Evolutionary conservation across 2,329 filamentous ascomycete genomes (phyloP), one percentile per base, ranked within the genome.

Genomic region (Chaetomiaceae sp.): DNA sequence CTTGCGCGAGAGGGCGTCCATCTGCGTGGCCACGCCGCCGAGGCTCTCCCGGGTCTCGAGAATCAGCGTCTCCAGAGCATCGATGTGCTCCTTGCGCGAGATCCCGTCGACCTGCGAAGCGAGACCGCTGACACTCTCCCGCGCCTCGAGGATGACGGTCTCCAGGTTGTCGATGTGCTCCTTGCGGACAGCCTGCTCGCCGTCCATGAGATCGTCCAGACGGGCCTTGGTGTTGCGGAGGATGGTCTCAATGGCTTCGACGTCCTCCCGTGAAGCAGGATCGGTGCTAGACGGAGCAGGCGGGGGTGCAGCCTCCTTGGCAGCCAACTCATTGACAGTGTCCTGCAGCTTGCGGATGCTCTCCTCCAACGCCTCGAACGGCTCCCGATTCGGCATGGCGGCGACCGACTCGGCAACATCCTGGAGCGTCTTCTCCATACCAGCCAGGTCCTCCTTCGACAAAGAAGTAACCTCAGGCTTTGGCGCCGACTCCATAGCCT

Each of bases 161-260:
- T 94, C 88, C 2, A 92, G 75, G 1, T 79, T 75, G 58, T 86
- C 82, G 23, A 86, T 70, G 49, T 86, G 81, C 31, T 85, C 82
- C 62, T 84, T 85, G 15, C 78, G 77, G 9, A 91, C 83, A 2
- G 83, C 75, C 53, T 88, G 83, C 31, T 91, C 87, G 3, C 83
- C 80, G 47, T 91, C 81, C 46, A 95, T 81, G 19, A 83, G 69
- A 55, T 95, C 91, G 54, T 96, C 92, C 9, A 97, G 75, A 43
- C 88, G 88, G 5, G 86, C 84, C 68, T 96, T 96, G 29, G 91
- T 91, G 67, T 95, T 96, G 38, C 87, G 84, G 12, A 97, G 78
- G 45, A 97, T 84, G 0, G 88, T 95, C 69, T 96, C 92, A 54
- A 97, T 91, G 11, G 90, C 90, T 57, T 92, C 84, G 0, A 91